Base-by-base conservation (phyloP, 257 asterid genomes). In the Dorcoceras hygrometricum region DNA sequence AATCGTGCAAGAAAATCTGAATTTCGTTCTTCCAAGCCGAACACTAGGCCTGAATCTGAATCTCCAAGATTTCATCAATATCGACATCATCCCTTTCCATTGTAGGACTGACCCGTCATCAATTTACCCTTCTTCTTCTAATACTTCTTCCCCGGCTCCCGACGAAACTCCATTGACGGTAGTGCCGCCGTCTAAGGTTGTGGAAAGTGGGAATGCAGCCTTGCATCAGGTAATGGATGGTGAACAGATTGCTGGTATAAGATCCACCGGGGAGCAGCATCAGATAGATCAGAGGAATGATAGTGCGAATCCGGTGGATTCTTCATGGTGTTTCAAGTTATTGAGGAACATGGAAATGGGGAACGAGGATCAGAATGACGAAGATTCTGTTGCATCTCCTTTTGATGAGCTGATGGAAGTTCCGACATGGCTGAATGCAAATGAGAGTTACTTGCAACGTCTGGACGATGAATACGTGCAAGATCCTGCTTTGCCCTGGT, bases 281-380 rank as follows among this genome's bases (percentile, higher is more conserved):
- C 82, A 88, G 79, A 84, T 86, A 81, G 96, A 90, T 78, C 88
- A 88, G 79, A 88, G 95, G 97, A 86, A 88, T 79, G 99, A 90
- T 54, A 88, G 82, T 4, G 32, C 90, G 80, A 90, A 88, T 79
- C 70, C 82, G 76, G 90, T 84, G 43, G 81, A 82, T 57, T 93
- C 99, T 48, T 95, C 95, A 0, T 82, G 96, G 95, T 88, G 99
- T 95, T 87, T 80, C 71, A 82, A 90, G 71, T 90, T 83, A 81
- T 81, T 84, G 85, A 80, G 88, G 65, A 43, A 43, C 19, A 43
- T 12, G 53, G 99, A 93, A 73, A 74, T 80, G 29, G 77, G 79
- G 34, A 80, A 87, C 1, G 84, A 75, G 69, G 75, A 43, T 16
- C 20, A 4, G 4, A 43, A 43, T 2, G 53, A 43, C 7, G 20